Percentiles rank a stretch among this genome's conserved stretches.
phyloP scores from a whole-genome alignment of 2,329 filamentous ascomycete species.

The Alternaria sp. region DNA sequence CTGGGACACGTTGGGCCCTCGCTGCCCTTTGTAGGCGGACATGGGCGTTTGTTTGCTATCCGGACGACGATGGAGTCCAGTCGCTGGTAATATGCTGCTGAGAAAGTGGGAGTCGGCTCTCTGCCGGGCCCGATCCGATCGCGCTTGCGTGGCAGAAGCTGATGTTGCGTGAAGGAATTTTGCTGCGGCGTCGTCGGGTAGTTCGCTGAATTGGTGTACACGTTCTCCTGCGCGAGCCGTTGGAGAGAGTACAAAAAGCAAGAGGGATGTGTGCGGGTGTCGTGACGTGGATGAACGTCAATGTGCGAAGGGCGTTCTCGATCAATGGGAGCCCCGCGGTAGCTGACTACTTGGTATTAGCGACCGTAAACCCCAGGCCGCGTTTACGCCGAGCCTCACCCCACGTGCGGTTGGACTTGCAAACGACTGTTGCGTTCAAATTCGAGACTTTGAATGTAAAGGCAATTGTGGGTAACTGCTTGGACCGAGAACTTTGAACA shows the following conservation, averaged over 20 bases:
- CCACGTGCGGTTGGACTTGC: slow-evolving; percentile 6
- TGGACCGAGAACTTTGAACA: not conserved
- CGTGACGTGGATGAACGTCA: slow-evolving; percentile 23
- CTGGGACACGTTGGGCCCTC: slow-evolving; percentile 85
- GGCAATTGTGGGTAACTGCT: not conserved
- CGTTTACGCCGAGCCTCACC: slow-evolving; percentile 8
- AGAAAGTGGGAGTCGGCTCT: slow-evolving; percentile 1
- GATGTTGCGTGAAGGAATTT: not conserved
- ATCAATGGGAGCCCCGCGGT: slow-evolving; percentile 24
- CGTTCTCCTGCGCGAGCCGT: not conserved
- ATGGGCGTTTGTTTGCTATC: slow-evolving; percentile 53
- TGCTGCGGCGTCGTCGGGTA: not conserved
- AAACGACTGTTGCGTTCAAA: not conserved
- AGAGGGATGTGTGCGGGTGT: slow-evolving; percentile 15
- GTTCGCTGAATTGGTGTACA: not conserved
- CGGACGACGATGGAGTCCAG: slow-evolving; percentile 14
- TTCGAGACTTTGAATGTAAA: not conserved
- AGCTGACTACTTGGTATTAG: slow-evolving; percentile 18
- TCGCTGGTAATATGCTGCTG: slow-evolving; percentile 20
- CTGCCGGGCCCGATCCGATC: slow-evolving; percentile 13
- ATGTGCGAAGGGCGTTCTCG: slow-evolving; percentile 9
- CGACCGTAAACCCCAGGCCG: slow-evolving; percentile 12
- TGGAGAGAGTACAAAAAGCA: slow-evolving; percentile 4
- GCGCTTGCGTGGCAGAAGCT: slow-evolving; percentile 11
- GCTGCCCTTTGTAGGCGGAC: slow-evolving; percentile 77